Percentiles rank a stretch among this genome's conserved stretches.
Conservation (phyloP, 495 filamentous ascomycete genomes). For the Aspergillus conjunctus region DNA sequence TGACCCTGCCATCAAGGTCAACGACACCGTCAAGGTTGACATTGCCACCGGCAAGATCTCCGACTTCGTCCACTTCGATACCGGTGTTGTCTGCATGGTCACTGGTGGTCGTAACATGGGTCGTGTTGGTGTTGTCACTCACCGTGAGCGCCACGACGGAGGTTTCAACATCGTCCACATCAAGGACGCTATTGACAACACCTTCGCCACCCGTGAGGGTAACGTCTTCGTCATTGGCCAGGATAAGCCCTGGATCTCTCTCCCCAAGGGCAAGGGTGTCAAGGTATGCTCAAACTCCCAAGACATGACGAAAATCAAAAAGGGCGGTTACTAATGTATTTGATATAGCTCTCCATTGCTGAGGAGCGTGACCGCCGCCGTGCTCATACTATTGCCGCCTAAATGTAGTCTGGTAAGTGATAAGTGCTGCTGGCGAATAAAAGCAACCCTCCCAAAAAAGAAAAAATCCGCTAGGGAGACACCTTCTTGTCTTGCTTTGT, state of each 20-base stretch:
- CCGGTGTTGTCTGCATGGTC: slow-evolving; percentile 94
- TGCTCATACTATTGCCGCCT: slow-evolving; percentile 56
- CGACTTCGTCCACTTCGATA: slow-evolving; percentile 97
- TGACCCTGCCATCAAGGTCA: slow-evolving; percentile 96
- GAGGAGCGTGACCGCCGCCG: slow-evolving; percentile 97
- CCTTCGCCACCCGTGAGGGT: slow-evolving; percentile 95
- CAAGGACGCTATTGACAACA: slow-evolving; percentile 99
- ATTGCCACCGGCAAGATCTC: slow-evolving; percentile 93
- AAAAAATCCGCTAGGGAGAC: slow-evolving; percentile 41
- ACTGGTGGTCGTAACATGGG: slow-evolving; percentile 99
- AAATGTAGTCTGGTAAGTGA: slow-evolving; percentile 42
- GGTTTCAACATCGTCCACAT: slow-evolving; percentile 99
- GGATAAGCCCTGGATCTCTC: slow-evolving; percentile 98
- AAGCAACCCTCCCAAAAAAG: slow-evolving; percentile 21
- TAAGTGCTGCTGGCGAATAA: slow-evolving; percentile 30
- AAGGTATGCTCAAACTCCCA: slow-evolving; percentile 61
- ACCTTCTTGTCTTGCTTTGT: slow-evolving; percentile 47
- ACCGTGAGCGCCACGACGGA: slow-evolving; percentile 99
- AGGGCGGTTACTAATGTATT: slow-evolving; percentile 13
- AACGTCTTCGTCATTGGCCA: slow-evolving; percentile 98
- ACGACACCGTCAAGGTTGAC: slow-evolving; percentile 99
- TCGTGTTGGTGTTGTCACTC: slow-evolving; percentile 99
- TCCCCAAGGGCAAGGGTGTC: slow-evolving; percentile 99
- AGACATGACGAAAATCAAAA: background rate
- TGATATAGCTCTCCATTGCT: slow-evolving; percentile 77